Base-by-base conservation (phyloP, 805 yeast species). In the Saccharomyces kudriavzevii region DNA sequence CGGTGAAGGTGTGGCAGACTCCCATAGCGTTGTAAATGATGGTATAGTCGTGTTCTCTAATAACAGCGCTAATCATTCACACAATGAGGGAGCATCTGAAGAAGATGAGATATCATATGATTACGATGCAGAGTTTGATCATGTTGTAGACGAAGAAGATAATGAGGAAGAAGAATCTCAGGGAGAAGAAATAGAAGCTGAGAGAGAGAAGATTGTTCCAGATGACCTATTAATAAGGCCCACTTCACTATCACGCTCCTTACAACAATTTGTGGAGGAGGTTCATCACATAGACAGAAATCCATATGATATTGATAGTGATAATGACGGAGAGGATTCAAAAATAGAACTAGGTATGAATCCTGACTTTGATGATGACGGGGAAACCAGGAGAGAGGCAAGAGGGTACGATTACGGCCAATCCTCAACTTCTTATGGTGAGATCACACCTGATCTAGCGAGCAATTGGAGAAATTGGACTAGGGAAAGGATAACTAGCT, bases 291-390 rank as follows among this genome's bases (percentile, higher is more conserved):
- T 63, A 20, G 58, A 58, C 22, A 51, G 56, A 43, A 53, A 60
- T 43, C 56, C 60, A 0, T 62, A 59, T 52, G 65, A 56, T 28
- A 48, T 58, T n/a, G 65, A 58, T 27, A 60, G 59, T 40, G 65
- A 61, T 14, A 59, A 56, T 35, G 62, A 70, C 48, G 70, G 69
- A 71, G 73, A 73, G 50, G 76, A 74, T 48, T 62, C 57, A 46
- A 70, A 71, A 49, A 71, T 69, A 45, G 69, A 65, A 20, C 70
- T 69, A 5, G 64, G 55, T 9, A 14, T 56, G 54, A 48, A 48
- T 57, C 27, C 60, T 57, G 3, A 55, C 60, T 49, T 52, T 54
- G 5, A 52, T 55, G 28, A 49, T 58, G 4, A 57, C 60, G 8
- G 62, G 56, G 40, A 35, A 35, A 35, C 40, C 22, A n/a, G 40